These are phyloP conservation scores for Epichloe glyceriae DNA, from an alignment of 2,329 filamentous ascomycete species.

Conservation along the genomic window DNA sequence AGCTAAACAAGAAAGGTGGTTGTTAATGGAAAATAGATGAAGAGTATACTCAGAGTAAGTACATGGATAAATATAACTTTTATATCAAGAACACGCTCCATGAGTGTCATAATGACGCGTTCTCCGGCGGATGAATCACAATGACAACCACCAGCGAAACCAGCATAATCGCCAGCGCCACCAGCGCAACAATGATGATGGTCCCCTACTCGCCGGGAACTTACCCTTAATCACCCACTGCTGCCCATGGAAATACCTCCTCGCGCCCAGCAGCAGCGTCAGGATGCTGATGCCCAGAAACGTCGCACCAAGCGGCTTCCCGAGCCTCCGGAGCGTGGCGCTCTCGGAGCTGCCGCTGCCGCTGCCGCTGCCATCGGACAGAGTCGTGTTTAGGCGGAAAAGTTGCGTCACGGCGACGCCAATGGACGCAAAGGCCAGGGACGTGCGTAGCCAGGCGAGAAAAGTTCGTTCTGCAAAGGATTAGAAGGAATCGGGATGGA, in stretches of 20 bases:
- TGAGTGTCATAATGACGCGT: conserved; percentile 8
- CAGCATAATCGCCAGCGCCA: conserved; percentile 51
- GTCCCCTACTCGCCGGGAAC: conserved; percentile 66
- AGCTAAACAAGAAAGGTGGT: too few relatives aligned
- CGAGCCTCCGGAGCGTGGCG: conserved; percentile 45
- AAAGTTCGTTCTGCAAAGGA: conserved; percentile 58
- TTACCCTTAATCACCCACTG: conserved; percentile 70
- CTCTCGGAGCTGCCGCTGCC: conserved; percentile 21
- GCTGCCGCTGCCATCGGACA: conserved; percentile 21
- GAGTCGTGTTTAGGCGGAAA: conserved; percentile 65
- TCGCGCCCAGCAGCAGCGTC: conserved; percentile 63
- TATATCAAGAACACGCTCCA: background rate
- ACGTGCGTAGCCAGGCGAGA: conserved; percentile 74
- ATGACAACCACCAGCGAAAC: conserved; percentile 46
- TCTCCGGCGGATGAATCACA: conserved; percentile 32
- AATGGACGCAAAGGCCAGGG: conserved; percentile 68
- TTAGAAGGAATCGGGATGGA: background rate
- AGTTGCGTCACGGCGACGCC: conserved; percentile 76
- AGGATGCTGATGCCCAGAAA: conserved; percentile 67
- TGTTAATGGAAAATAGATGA: too few relatives aligned
- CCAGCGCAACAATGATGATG: conserved; percentile 53
- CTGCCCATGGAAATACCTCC: conserved; percentile 66
- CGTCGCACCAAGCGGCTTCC: conserved; percentile 62
- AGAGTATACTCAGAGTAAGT: too few relatives aligned
- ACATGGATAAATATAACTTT: too few relatives aligned